Evolutionary conservation across 192 early-diverging fungal genomes (phyloP).

Genomic region (Entomortierella beljakovae): DNA sequence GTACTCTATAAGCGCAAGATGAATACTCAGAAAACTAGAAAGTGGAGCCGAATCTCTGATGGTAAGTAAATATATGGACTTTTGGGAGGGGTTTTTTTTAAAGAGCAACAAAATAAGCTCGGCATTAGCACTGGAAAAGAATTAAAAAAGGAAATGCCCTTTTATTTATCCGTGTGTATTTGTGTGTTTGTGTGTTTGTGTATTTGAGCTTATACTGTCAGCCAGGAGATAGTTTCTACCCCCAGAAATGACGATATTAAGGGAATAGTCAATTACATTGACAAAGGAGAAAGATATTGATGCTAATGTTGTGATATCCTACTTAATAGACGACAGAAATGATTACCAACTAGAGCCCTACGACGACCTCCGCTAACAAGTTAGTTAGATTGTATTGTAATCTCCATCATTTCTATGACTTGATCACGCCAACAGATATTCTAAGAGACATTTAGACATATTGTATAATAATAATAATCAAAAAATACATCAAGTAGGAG

Average conservation of each 20-base stretch:
- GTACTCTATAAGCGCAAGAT: constrained; percentile 38
- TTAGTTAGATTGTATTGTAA: too few species aligned
- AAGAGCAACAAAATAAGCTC: background rate
- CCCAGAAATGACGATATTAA: too few species aligned
- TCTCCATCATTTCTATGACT: too few species aligned
- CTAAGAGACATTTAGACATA: too few species aligned
- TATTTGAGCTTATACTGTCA: background rate
- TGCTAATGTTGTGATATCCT: too few species aligned
- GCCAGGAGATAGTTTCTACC: too few species aligned
- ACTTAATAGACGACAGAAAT: constrained; percentile 5
- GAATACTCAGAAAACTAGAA: constrained; percentile 21
- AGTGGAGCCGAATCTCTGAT: constrained; percentile 34
- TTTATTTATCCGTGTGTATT: background rate
- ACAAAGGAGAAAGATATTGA: too few species aligned
- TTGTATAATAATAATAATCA: too few species aligned
- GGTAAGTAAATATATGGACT: constrained; percentile 9
- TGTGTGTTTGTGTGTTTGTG: background rate
- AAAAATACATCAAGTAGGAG: too few species aligned
- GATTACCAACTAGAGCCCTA: constrained; percentile 35
- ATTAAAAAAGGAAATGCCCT: background rate
- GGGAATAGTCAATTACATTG: too few species aligned
- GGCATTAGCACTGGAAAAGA: constrained; percentile 1
- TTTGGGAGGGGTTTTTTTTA: background rate
- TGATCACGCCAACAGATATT: too few species aligned
- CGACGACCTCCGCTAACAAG: constrained; percentile 17